phyloP scores from a whole-genome alignment of 805 yeast genomes.

The Priceomyces haplophilus region DNA sequence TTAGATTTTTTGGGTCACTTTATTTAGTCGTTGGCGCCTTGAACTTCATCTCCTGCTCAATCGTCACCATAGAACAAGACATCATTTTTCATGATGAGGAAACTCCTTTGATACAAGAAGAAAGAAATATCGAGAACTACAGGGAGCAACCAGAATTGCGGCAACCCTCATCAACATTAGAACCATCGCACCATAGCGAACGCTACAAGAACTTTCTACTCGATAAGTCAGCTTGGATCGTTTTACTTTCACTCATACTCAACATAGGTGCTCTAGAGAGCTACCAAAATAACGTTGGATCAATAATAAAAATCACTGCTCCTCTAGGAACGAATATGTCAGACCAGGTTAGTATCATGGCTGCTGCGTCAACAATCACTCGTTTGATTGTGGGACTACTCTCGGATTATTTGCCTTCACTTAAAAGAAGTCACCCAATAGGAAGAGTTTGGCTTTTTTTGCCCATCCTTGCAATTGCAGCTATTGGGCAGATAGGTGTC shows the following conservation, averaged over 20 bases:
- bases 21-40: constrained; percentile 56
- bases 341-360: constrained; percentile 57
- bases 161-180: constrained; percentile 29
- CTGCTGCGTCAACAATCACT: constrained; percentile 65
- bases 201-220: constrained; percentile 38
- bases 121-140: constrained; percentile 21
- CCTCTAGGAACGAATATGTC: constrained; percentile 23
- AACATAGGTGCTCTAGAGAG: constrained; percentile 83
- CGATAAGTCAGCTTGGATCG: constrained; percentile 60
- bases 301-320: constrained; percentile 44
- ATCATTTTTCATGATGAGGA: constrained; percentile 36
- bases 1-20: constrained; percentile 48
- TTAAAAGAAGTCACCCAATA: constrained; percentile 23
- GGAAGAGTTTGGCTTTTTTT: constrained; percentile 34
- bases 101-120: constrained; percentile 27
- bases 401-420: constrained; percentile 57
- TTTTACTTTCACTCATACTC: constrained; percentile 62
- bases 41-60: constrained; percentile 62
- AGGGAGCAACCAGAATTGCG: not conserved
- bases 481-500: constrained; percentile 26
- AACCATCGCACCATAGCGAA: constrained; percentile 36
- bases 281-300: constrained; percentile 79
- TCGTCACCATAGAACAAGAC: constrained; percentile 58
- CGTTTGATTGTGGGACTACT: constrained; percentile 65
- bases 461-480: constrained; percentile 25